These are phyloP conservation scores for Uronychia setigera DNA, from an alignment of 73 alveolate species.

Conservation along the genomic window DNA sequence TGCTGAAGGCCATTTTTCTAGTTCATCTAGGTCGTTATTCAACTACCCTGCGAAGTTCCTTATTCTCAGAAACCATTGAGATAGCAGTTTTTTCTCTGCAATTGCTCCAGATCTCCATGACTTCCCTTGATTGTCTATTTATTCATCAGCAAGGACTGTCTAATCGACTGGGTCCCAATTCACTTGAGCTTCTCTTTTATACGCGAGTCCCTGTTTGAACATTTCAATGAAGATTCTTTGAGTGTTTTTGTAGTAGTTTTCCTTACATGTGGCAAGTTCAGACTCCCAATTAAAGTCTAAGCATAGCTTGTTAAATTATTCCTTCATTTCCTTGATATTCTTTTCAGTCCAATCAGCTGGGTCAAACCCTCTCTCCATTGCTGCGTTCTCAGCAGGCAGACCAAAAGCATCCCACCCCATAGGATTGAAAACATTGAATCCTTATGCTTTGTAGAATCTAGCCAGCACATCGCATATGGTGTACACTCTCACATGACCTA, in stretches of 20 bases:
- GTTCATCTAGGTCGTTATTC: constrained; percentile 32
- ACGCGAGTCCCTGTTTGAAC: constrained; percentile 68
- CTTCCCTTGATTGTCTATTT: constrained; percentile 66
- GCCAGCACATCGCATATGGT: constrained; percentile 64
- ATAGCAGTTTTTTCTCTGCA: constrained; percentile 61
- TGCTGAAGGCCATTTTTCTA: constrained; percentile 67
- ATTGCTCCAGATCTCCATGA: constrained; percentile 79
- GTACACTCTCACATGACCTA: constrained; percentile 80
- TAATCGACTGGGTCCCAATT: constrained; percentile 79
- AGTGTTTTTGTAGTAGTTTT: constrained; percentile 71
- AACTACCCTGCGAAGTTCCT: constrained; percentile 63
- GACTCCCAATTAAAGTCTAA: constrained; percentile 72
- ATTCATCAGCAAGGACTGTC: constrained; percentile 80
- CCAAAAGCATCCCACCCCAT: constrained; percentile 90
- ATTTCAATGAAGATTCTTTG: constrained; percentile 59
- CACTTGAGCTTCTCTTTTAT: constrained; percentile 67
- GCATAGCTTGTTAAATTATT: constrained; percentile 55
- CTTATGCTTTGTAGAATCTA: constrained; percentile 49
- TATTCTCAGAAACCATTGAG: constrained; percentile 70
- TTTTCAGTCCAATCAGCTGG: constrained; percentile 63
- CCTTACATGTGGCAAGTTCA: constrained; percentile 59
- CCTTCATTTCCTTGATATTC: constrained; percentile 65
- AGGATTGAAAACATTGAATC: constrained; percentile 73
- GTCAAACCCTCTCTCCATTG: constrained; percentile 47
- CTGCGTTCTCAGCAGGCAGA: constrained; percentile 84